Evolutionary conservation across 495 filamentous ascomycete genomes (phyloP).

Genomic region (Cercophora newfieldiana): DNA sequence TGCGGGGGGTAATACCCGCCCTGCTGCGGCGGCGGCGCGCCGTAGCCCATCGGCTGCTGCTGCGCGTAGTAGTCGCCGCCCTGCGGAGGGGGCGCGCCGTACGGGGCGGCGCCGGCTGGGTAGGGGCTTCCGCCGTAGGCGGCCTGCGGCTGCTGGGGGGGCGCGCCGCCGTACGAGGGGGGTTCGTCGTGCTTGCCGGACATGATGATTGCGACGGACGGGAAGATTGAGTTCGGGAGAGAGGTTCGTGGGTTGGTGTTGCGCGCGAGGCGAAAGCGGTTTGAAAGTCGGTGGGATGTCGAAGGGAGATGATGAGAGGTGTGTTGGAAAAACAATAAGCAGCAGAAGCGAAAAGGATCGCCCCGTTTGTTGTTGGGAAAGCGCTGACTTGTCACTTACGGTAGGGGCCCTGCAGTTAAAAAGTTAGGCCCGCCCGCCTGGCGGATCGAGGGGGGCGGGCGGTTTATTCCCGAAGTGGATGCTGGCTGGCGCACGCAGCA

Average conservation of each 20-base stretch:
- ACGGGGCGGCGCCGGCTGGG: conserved; percentile 6
- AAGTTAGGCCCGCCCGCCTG: not conserved
- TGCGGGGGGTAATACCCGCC: conserved; percentile 14
- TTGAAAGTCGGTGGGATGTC: not conserved
- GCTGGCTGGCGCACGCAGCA: not conserved
- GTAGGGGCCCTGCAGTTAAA: not conserved
- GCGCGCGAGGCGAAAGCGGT: not conserved
- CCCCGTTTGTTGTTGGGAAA: not conserved
- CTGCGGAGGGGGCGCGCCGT: conserved; percentile 15
- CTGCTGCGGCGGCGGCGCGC: conserved; percentile 33
- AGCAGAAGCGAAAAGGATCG: not conserved
- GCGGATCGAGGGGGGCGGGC: not conserved
- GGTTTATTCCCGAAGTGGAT: not conserved
- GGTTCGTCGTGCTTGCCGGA: conserved; percentile 44
- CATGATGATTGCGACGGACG: conserved; percentile 26
- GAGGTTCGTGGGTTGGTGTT: too few species aligned
- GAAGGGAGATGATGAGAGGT: not conserved
- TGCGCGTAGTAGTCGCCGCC: conserved; percentile 38
- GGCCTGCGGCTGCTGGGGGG: conserved; percentile 19
- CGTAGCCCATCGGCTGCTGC: conserved; percentile 45
- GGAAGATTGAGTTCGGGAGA: conserved; percentile 1
- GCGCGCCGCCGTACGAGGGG: conserved; percentile 38
- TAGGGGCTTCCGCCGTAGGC: conserved; percentile 19
- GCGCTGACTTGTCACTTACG: not conserved
- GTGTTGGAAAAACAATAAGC: not conserved